These are phyloP conservation scores for Eragrostis tef DNA, from an alignment of 202 grass and related monocot species.

Conservation along the genomic window DNA sequence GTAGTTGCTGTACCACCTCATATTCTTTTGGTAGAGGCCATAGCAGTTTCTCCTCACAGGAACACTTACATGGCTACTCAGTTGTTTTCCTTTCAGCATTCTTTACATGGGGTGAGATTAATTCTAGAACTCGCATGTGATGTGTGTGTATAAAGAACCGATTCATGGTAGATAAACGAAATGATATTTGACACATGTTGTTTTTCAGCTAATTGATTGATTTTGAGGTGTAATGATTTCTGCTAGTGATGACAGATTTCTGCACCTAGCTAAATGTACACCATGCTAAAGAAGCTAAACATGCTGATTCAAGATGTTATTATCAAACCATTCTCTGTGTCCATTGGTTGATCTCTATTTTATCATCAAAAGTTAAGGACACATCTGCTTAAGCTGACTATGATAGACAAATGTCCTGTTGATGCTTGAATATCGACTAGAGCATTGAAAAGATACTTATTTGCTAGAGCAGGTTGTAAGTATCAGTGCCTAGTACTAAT, in stretches of 20 bases:
- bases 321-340: neutral
- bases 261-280: neutral
- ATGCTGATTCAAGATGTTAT: neutral
- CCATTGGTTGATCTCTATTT: slow-evolving; percentile 14
- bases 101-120: neutral
- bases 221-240: slow-evolving; percentile 9
- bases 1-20: slow-evolving; percentile 1
- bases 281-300: slow-evolving; percentile 11
- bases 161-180: neutral
- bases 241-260: slow-evolving; percentile 14
- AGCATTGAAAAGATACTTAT: slow-evolving; percentile 3
- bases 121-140: neutral
- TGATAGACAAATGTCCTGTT: neutral
- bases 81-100: neutral
- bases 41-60: neutral
- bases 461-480: neutral
- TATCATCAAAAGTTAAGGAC: neutral
- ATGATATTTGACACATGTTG: neutral
- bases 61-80: slow-evolving; percentile 2
- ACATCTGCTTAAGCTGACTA: neutral
- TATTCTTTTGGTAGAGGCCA: neutral
- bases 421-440: neutral
- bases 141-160: neutral
- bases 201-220: slow-evolving; percentile 4
- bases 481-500: neutral